Conservation (phyloP, 2,329 filamentous ascomycete species). For the Chaetothyriales sp. region DNA sequence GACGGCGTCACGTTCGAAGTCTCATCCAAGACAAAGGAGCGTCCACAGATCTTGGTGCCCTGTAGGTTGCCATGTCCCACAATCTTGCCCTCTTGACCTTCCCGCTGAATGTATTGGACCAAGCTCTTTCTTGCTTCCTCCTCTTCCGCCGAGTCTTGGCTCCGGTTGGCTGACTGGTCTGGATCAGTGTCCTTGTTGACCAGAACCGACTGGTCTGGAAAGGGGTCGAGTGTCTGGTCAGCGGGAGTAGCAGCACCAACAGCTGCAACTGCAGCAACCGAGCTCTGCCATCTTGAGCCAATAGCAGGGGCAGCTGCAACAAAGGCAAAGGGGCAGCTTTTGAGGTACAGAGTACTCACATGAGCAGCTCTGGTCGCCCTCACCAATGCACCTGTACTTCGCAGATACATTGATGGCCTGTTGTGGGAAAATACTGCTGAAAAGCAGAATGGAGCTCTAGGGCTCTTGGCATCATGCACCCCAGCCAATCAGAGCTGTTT, state of each 20-base stretch:
- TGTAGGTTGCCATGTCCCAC: slow-evolving; percentile 5
- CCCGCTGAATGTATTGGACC: slow-evolving; percentile 4
- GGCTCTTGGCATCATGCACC: background rate
- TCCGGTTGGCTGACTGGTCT: slow-evolving; percentile 9
- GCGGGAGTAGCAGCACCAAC: slow-evolving; percentile 5
- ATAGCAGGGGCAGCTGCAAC: slow-evolving; percentile 1
- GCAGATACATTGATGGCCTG: slow-evolving; percentile 10
- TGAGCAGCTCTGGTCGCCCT: slow-evolving; percentile 10
- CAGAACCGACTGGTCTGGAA: slow-evolving; percentile 1
- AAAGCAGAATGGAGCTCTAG: background rate
- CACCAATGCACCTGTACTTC: slow-evolving; percentile 14
- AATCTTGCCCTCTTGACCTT: slow-evolving; percentile 8
- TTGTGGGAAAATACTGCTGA: background rate
- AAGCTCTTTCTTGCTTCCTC: slow-evolving; percentile 1
- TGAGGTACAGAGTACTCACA: slow-evolving; percentile 2
- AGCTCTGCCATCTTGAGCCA: slow-evolving; percentile 10
- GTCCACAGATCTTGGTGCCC: slow-evolving; percentile 12
- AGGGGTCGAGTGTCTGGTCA: slow-evolving; percentile 10
- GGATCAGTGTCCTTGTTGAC: background rate
- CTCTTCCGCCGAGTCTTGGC: slow-evolving; percentile 1
- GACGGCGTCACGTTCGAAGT: slow-evolving; percentile 75
- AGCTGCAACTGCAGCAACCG: slow-evolving; percentile 5
- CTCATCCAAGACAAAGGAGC: slow-evolving; percentile 35
- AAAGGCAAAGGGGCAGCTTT: background rate
- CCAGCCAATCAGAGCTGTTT: too few relatives aligned